Percentiles rank a stretch among this genome's conserved stretches.
Conservation (phyloP, 108 stramenopile species). For the Fragilariopsis cylindrus region DNA sequence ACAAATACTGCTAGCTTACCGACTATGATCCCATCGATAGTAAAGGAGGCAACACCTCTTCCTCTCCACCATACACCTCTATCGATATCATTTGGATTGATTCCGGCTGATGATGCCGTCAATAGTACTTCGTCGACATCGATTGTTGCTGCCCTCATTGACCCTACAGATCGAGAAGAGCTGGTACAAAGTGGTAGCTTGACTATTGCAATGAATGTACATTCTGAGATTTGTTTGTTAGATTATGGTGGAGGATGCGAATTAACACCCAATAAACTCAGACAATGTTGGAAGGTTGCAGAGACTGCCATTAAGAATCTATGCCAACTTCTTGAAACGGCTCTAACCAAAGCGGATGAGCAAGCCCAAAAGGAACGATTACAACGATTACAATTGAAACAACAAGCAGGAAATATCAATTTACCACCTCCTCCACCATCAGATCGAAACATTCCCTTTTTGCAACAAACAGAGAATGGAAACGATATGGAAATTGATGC, state of each 20-base stretch:
- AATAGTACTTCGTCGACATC: conserved; percentile 38
- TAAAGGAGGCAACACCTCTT: conserved; percentile 88
- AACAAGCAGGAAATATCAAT: not conserved
- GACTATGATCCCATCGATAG: conserved; percentile 66
- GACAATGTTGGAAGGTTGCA: conserved; percentile 52
- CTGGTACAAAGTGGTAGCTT: conserved; percentile 72
- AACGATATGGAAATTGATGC: conserved; percentile 27
- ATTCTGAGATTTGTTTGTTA: conserved; percentile 85
- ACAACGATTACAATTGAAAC: conserved; percentile 46
- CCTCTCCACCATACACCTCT: conserved; percentile 94
- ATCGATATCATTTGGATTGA: conserved; percentile 86
- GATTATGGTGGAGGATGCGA: conserved; percentile 85
- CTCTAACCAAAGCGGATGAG: conserved; percentile 70
- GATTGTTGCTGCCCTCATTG: conserved; percentile 61
- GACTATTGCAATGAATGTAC: conserved; percentile 81
- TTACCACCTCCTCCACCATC: conserved; percentile 10
- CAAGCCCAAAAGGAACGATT: conserved; percentile 67
- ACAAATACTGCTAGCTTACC: conserved; percentile 26
- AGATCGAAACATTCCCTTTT: conserved; percentile 21
- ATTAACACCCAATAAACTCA: conserved; percentile 51
- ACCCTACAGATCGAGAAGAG: conserved; percentile 85
- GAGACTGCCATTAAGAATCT: conserved; percentile 45
- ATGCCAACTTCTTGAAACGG: conserved; percentile 63
- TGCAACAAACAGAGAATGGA: conserved; percentile 21
- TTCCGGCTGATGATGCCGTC: conserved; percentile 62